phyloP scores from a whole-genome alignment of 176 grass and related monocot genomes.

The Aegilops tauschii region DNA sequence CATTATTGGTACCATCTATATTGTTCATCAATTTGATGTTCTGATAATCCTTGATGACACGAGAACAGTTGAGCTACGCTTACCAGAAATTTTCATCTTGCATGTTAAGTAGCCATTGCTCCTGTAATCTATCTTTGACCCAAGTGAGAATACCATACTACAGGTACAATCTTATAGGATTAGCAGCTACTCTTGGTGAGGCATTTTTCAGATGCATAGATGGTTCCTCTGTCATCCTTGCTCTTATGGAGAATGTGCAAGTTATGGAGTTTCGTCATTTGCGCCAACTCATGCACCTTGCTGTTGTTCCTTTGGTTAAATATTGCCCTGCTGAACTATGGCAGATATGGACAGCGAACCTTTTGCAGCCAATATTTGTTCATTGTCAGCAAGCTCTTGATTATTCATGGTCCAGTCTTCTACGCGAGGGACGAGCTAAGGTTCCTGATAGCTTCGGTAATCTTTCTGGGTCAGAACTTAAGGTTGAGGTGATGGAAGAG shows the following conservation, averaged over 20 bases:
- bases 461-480: conserved; percentile 89
- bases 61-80: conserved; percentile 3
- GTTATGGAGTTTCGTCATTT: conserved; percentile 95
- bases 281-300: conserved; percentile 91
- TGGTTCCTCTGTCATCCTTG: conserved; percentile 55
- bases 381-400: conserved; percentile 92
- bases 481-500: conserved; percentile 98
- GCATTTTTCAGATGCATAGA: conserved; percentile 73
- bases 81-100: not conserved
- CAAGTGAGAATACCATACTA: conserved; percentile 29
- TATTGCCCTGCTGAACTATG: conserved; percentile 72
- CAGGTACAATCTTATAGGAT: conserved; percentile 93
- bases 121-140: conserved; percentile 22
- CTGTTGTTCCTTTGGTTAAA: conserved; percentile 80
- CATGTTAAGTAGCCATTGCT: conserved; percentile 19
- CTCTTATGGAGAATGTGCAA: conserved; percentile 85
- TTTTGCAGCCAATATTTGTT: conserved; percentile 78
- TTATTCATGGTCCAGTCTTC: conserved; percentile 87
- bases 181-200: conserved; percentile 82
- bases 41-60: not conserved
- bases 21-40: not conserved
- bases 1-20: not conserved
- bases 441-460: conserved; percentile 90
- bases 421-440: conserved; percentile 69
- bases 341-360: conserved; percentile 55